Evolutionary conservation across 495 filamentous ascomycete genomes (phyloP), one percentile per base, ranked within the genome.

Genomic region (Aspergillus ellipticus): DNA sequence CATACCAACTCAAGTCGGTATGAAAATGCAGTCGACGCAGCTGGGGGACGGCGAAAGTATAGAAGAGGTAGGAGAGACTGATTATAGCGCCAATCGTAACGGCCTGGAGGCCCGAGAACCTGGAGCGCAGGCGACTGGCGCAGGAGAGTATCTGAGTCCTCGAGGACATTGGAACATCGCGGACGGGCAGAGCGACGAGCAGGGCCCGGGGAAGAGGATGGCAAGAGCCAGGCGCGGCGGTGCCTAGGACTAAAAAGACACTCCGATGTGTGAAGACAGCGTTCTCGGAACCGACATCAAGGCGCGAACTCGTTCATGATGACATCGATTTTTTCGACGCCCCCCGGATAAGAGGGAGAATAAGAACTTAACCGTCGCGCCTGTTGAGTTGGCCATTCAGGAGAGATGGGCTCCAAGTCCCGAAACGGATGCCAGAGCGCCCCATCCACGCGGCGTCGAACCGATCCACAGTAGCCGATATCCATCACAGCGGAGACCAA

Each of bases 131-230:
- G 58, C 60, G 59, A 51, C 48, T 20, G 45, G 53, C 51, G 56
- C 57, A 61, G 49, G 61, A 57, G 33, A 56, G 54, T 39, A 43
- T 49, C 62, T 62, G 53, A 41, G 55, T 58, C 55, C 61, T 52
- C 49, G 49, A 47, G 52, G 53, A 67, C 70, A 73, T 73, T 64
- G 59, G 65, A 55, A 61, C 64, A 73, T 71, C 46, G 60, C 60
- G 58, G 35, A 39, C 35, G 35, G 13, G 35, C 35, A 39, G 35
- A 39, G 13, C 13, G n/a, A 39, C 35, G 13, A 39, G n/a, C 5
- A n/a, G 11, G n/a, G 35, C n/a, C 35, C 35, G n/a, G 35, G 35
- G 35, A 39, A 4, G 35, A 39, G n/a, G 6, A 4, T 5, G n/a
- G 35, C 11, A n/a, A 13, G 11, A 5, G n/a, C 5, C 35, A n/a